Conservation (phyloP, 2,329 filamentous ascomycete genomes). For the Ceratocystis cacaofunesta region DNA sequence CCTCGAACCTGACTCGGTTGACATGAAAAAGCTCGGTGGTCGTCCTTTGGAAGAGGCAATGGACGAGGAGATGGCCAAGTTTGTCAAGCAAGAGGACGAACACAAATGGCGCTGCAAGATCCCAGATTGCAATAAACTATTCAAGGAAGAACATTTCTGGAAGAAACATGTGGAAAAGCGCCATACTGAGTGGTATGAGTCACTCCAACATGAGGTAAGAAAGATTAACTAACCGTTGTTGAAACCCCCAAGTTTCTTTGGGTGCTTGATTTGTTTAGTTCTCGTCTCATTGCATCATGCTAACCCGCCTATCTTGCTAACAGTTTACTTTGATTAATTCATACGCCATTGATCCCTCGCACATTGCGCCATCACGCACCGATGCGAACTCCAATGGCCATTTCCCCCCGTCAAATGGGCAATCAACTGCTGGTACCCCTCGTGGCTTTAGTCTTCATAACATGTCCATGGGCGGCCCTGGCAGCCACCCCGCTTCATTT, state of each 20-base stretch:
- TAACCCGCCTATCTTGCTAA: conserved; percentile 13
- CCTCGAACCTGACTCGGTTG: conserved; percentile 73
- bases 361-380: conserved; percentile 83
- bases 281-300: too few relatives aligned
- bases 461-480: conserved; percentile 45
- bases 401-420: conserved; percentile 67
- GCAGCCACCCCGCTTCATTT: conserved; percentile 44
- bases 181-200: conserved; percentile 74
- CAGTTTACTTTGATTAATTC: conserved; percentile 82
- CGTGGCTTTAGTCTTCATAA: conserved; percentile 79
- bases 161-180: conserved; percentile 95
- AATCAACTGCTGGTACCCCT: conserved; percentile 68
- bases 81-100: conserved; percentile 93
- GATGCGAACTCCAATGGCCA: conserved; percentile 93
- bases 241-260: background rate
- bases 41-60: conserved; percentile 73
- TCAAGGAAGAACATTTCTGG: conserved; percentile 97
- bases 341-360: conserved; percentile 85
- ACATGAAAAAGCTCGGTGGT: conserved; percentile 81
- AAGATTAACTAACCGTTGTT: background rate
- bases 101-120: conserved; percentile 95
- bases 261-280: background rate
- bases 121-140: conserved; percentile 87
- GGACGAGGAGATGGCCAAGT: conserved; percentile 71
- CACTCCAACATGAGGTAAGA: conserved; percentile 68